Evolutionary conservation across 2,329 filamentous ascomycete genomes (phyloP), one percentile per base, ranked within the genome.

Genomic region (Neonectria punicea): DNA sequence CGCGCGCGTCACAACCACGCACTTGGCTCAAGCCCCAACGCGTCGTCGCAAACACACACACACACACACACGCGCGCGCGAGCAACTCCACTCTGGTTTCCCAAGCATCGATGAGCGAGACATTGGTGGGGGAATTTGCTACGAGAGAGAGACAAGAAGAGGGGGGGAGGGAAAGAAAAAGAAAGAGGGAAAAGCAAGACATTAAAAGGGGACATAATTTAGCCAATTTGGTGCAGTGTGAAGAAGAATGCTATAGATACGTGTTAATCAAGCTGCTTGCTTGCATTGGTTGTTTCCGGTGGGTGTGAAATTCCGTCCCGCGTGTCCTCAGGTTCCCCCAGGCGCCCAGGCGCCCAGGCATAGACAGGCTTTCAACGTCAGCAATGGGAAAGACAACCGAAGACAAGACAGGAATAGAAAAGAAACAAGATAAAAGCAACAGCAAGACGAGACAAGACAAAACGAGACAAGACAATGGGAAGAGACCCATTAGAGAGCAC

Each of bases 281-380:
- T 10, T 20, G 16, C n/a, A 16, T n/a, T 39, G 36, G 39, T 43
- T 16, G 39, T 11, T 9, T 20, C 39, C 74, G 74, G 75, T 71
- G 61, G 65, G 70, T 75, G 61, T 75, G 67, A 75, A 75, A 76
- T 74, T 77, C 75, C 75, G 74, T 67, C 70, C 69, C 72, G 67
- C 53, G 43, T 50, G 41, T 25, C 25, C 25, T 25, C 25, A 6
- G 25, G 25, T 36, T 5, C 30, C 25, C 47, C 30, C 20, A 28
- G 20, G 18, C 18, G 20, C 47, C 30, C 20, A 28, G 32, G 18
- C 18, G 20, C 44, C 22, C 47, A 20, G 28, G n/a, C 47, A 7
- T 10, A 50, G 7, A 30, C 30, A 10, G 25, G 28, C 47, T 18
- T 50, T 50, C 47, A 56, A 22, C 34, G 39, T 18, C 25, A 20